A percentile compares a stretch with the other conserved stretches of the same genome.
Conservation (phyloP, 306 rosid species). For the Dryas drummondii region DNA sequence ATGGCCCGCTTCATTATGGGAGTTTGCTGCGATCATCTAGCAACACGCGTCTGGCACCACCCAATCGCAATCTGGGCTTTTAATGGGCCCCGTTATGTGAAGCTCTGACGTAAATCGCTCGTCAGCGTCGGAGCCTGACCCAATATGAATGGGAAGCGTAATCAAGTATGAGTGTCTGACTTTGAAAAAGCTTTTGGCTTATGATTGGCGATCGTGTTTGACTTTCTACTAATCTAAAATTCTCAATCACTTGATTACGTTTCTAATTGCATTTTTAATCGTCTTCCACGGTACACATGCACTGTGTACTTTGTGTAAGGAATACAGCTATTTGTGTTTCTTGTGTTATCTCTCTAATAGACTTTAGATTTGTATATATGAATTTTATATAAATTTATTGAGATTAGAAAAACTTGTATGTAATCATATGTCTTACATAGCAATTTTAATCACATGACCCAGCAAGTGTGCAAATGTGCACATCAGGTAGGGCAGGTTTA, state of each 20-base stretch:
- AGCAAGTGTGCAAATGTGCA: not conserved
- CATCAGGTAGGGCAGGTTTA: not conserved
- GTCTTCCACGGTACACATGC: not conserved
- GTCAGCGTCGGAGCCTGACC: conserved; percentile 13
- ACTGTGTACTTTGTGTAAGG: too few relatives aligned
- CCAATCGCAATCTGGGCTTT: not conserved
- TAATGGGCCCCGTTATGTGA: conserved; percentile 22
- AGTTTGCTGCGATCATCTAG: not conserved
- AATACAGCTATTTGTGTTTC: too few relatives aligned
- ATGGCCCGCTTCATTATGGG: conserved; percentile 5
- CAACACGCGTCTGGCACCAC: conserved; percentile 19
- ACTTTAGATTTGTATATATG: too few relatives aligned
- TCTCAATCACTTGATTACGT: not conserved
- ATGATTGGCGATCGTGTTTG: not conserved
- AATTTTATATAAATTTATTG: too few relatives aligned
- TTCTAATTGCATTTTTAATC: not conserved
- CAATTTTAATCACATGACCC: too few relatives aligned
- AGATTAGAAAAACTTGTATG: too few relatives aligned
- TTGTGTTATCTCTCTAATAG: too few relatives aligned
- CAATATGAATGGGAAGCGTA: not conserved
- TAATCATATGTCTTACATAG: too few relatives aligned
- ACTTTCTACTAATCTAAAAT: not conserved
- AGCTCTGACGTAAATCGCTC: conserved; percentile 6
- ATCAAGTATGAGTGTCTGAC: conserved; percentile 13
- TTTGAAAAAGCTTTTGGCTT: not conserved